Conservation (phyloP, 257 asterid genomes). For the Solanum piurae region DNA sequence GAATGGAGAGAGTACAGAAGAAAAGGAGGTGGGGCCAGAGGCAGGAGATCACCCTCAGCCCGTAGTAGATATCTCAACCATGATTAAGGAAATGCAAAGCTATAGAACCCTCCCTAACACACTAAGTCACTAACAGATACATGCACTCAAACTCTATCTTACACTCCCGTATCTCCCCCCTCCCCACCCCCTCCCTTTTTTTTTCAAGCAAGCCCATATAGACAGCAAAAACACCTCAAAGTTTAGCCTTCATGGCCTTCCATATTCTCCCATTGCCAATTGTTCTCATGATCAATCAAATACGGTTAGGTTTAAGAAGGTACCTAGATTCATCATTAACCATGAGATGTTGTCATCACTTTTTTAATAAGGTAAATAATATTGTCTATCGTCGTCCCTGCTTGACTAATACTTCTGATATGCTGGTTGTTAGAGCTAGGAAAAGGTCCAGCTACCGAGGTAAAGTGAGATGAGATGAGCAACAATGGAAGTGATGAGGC, state of each 20-base stretch:
- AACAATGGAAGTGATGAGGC: neutral
- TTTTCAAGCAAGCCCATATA: neutral
- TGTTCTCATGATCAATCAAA: neutral
- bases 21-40: neutral
- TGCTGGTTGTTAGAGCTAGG: neutral
- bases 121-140: neutral
- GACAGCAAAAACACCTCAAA: neutral
- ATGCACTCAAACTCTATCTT: neutral
- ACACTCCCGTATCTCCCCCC: neutral
- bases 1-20: neutral
- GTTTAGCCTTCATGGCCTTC: neutral
- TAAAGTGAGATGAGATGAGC: neutral
- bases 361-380: neutral
- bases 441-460: neutral
- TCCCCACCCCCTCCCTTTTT: no score
- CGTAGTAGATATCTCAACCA: neutral
- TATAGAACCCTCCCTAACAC: neutral
- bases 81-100: neutral
- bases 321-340: neutral
- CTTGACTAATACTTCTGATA: neutral
- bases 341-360: neutral
- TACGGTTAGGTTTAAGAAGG: neutral
- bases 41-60: neutral
- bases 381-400: neutral
- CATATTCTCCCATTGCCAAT: neutral